phyloP scores from a whole-genome alignment of 306 rosid genomes.

The Hylodesmum podocarpum region DNA sequence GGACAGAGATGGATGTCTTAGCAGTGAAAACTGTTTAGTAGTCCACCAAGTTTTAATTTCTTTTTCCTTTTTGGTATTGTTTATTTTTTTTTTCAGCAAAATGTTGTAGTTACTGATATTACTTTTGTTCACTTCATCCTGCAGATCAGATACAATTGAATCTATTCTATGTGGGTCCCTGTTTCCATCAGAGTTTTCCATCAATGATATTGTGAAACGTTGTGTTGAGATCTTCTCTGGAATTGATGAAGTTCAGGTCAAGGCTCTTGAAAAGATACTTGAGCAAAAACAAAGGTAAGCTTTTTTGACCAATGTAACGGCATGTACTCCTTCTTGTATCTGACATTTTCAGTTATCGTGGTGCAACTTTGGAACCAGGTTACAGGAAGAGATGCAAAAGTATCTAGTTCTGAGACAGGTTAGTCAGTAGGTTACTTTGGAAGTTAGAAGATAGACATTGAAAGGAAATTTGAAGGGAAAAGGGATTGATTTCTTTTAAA shows the following conservation, averaged over 20 bases:
- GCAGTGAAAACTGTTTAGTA: neutral
- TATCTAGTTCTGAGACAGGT: slow-evolving; percentile 81
- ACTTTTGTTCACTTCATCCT: slow-evolving; percentile 35
- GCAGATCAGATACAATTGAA: slow-evolving; percentile 92
- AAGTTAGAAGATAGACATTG: slow-evolving; percentile 27
- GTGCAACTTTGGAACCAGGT: slow-evolving; percentile 66
- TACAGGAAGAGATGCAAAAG: slow-evolving; percentile 96
- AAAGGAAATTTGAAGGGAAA: slow-evolving; percentile 30
- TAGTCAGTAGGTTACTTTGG: slow-evolving; percentile 59
- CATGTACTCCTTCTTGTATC: slow-evolving; percentile 27
- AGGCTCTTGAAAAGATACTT: slow-evolving; percentile 91
- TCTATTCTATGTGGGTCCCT: slow-evolving; percentile 72
- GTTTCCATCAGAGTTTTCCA: slow-evolving; percentile 70
- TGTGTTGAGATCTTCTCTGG: slow-evolving; percentile 76
- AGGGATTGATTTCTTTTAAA: slow-evolving; percentile 39
- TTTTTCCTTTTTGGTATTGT: neutral
- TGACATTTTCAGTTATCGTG: slow-evolving; percentile 42
- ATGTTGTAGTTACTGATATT: slow-evolving; percentile 18
- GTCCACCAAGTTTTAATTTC: slow-evolving; percentile 8
- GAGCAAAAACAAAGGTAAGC: slow-evolving; percentile 93
- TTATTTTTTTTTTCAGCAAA: neutral
- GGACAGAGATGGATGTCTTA: neutral
- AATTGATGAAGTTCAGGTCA: slow-evolving; percentile 82
- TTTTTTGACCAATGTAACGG: slow-evolving; percentile 34
- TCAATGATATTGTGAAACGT: slow-evolving; percentile 72